Evolutionary conservation across 1,284 basidiomycete species (phyloP).

Genomic region (Xerocomus amazonicus): DNA sequence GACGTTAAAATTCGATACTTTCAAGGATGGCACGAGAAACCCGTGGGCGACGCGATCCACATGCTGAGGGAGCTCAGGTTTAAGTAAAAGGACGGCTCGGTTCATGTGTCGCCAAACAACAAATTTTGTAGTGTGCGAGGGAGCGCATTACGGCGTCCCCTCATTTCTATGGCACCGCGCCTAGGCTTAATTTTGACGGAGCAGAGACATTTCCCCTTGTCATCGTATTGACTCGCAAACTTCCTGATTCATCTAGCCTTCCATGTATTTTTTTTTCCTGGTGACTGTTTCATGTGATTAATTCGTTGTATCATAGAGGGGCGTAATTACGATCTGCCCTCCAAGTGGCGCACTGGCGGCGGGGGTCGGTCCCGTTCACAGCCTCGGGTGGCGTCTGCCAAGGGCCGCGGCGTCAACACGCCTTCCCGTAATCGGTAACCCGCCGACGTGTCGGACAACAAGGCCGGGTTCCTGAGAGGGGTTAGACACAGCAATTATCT

Average conservation of each 20-base stretch:
- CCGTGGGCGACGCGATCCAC: slow-evolving; percentile 29
- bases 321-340: neutral
- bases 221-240: too few relatives aligned
- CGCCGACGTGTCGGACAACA: neutral
- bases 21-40: slow-evolving; percentile 24
- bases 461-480: slow-evolving; percentile 6
- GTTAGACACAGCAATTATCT: slow-evolving; percentile 15
- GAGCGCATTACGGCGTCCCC: too few relatives aligned
- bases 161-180: too few relatives aligned
- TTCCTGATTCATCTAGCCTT: neutral
- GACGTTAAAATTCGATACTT: slow-evolving; percentile 16
- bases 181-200: too few relatives aligned
- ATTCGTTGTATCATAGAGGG: neutral
- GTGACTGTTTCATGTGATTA: neutral
- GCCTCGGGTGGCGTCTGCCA: slow-evolving; percentile 8
- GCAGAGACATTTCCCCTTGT: too few relatives aligned
- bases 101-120: too few relatives aligned
- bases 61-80: slow-evolving; percentile 24
- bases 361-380: slow-evolving; percentile 7
- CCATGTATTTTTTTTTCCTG: neutral
- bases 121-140: neutral
- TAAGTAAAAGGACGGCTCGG: slow-evolving; percentile 4
- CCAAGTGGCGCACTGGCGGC: slow-evolving; percentile 1
- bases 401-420: neutral
- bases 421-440: slow-evolving; percentile 15